Evolutionary conservation across 805 yeast genomes (phyloP).

Genomic region (Myxozyma udenii): DNA sequence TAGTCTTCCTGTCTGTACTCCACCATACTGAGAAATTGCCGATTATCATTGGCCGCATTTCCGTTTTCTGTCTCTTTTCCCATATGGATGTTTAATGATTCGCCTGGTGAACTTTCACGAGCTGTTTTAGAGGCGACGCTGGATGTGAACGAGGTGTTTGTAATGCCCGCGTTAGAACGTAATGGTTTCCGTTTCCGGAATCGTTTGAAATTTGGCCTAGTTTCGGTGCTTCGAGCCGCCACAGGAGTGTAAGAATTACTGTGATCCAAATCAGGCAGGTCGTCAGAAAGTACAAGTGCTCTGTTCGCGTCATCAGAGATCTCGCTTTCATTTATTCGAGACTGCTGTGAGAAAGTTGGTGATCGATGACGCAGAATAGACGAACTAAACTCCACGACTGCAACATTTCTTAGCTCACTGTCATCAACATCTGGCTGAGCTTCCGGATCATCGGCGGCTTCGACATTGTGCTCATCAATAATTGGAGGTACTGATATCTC

Average conservation of each 20-base stretch:
- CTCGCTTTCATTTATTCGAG: too few species aligned
- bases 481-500: neutral
- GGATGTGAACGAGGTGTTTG: too few species aligned
- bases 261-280: too few species aligned
- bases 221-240: too few species aligned
- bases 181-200: too few species aligned
- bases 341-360: neutral
- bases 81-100: neutral
- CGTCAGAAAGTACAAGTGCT: too few species aligned
- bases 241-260: too few species aligned
- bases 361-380: slow-evolving; percentile 7
- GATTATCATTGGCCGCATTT: neutral
- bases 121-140: too few species aligned
- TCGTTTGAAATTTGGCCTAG: slow-evolving; percentile 17
- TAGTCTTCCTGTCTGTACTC: slow-evolving; percentile 19
- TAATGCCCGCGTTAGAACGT: too few species aligned
- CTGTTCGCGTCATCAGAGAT: too few species aligned
- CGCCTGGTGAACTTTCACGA: too few species aligned
- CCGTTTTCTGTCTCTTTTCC: neutral
- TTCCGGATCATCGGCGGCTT: neutral
- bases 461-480: neutral
- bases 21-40: slow-evolving; percentile 2
- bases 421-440: neutral
- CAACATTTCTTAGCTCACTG: neutral
- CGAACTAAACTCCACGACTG: slow-evolving; percentile 1